Evolutionary conservation across 805 yeast genomes (phyloP).

Genomic region (Candida saitoana): DNA sequence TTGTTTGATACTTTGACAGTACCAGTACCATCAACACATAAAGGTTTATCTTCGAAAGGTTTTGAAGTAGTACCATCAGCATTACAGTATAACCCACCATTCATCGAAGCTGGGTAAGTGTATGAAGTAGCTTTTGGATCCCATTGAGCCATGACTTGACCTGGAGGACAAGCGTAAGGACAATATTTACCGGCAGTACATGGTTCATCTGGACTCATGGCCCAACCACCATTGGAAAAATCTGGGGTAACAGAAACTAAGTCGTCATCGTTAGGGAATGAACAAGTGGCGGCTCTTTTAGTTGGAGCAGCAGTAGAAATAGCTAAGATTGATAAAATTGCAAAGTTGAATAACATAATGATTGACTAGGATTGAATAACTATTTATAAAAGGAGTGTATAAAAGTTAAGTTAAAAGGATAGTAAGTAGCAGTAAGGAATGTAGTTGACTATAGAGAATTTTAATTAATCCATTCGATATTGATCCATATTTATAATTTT

Average conservation of each 20-base stretch:
- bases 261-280: conserved; percentile 64
- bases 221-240: conserved; percentile 78
- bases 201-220: conserved; percentile 67
- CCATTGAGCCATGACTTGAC: conserved; percentile 86
- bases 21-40: conserved; percentile 76
- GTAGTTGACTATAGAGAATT: conserved; percentile 2
- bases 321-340: conserved; percentile 2
- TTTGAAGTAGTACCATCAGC: conserved; percentile 61
- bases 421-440: conserved; percentile 1
- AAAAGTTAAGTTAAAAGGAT: conserved; percentile 2
- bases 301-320: conserved; percentile 5
- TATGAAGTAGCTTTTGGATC: conserved; percentile 71
- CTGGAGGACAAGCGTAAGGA: conserved; percentile 90
- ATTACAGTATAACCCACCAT: conserved; percentile 83
- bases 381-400: conserved; percentile 2
- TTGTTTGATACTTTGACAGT: conserved; percentile 61
- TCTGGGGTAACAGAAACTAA: conserved; percentile 63
- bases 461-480: background rate
- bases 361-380: background rate
- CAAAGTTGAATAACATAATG: conserved; percentile 4
- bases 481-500: background rate
- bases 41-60: conserved; percentile 52
- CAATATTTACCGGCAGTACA: conserved; percentile 80
- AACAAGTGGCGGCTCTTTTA: conserved; percentile 33
- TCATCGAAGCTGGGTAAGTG: conserved; percentile 69